phyloP scores from a whole-genome alignment of 108 stramenopile species.

The Pinguiococcus pyrenoidosus region DNA sequence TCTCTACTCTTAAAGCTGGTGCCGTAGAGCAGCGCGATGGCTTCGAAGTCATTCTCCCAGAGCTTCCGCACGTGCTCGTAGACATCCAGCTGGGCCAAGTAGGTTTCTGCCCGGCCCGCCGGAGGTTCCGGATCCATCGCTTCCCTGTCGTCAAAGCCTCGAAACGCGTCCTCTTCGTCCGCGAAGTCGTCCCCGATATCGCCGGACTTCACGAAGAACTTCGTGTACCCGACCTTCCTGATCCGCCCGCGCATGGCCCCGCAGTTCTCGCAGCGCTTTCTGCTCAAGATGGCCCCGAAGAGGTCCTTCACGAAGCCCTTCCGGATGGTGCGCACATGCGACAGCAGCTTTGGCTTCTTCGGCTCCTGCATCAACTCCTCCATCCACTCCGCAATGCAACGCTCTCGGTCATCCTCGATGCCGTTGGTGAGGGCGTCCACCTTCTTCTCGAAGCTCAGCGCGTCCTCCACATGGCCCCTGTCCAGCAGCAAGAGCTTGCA shows the following conservation, averaged over 20 bases:
- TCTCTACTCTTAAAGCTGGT: slow-evolving; percentile 18
- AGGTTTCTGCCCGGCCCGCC: slow-evolving; percentile 45
- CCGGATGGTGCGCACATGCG: slow-evolving; percentile 52
- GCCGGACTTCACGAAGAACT: slow-evolving; percentile 62
- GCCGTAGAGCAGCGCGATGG: slow-evolving; percentile 60
- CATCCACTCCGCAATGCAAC: slow-evolving; percentile 4
- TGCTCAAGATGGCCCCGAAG: slow-evolving; percentile 35
- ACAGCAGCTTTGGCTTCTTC: slow-evolving; percentile 9
- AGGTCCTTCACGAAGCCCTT: slow-evolving; percentile 57
- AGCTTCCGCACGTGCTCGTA: slow-evolving; percentile 70
- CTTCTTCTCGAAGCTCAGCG: not conserved
- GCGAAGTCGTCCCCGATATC: slow-evolving; percentile 20
- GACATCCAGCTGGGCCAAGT: slow-evolving; percentile 80
- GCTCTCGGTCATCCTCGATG: not conserved
- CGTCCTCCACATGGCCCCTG: not conserved
- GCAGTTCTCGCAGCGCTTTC: slow-evolving; percentile 70
- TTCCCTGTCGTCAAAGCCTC: slow-evolving; percentile 27
- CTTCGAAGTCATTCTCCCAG: slow-evolving; percentile 56
- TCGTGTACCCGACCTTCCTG: slow-evolving; percentile 84
- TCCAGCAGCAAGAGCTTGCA: slow-evolving; percentile 6
- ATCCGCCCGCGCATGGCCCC: slow-evolving; percentile 64
- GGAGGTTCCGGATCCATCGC: slow-evolving; percentile 17
- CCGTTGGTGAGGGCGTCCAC: slow-evolving; percentile 6
- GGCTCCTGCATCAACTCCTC: slow-evolving; percentile 30
- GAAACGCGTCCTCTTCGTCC: slow-evolving; percentile 10